Conservation (phyloP, 2,329 filamentous ascomycete species). For the Diaporthe eres region DNA sequence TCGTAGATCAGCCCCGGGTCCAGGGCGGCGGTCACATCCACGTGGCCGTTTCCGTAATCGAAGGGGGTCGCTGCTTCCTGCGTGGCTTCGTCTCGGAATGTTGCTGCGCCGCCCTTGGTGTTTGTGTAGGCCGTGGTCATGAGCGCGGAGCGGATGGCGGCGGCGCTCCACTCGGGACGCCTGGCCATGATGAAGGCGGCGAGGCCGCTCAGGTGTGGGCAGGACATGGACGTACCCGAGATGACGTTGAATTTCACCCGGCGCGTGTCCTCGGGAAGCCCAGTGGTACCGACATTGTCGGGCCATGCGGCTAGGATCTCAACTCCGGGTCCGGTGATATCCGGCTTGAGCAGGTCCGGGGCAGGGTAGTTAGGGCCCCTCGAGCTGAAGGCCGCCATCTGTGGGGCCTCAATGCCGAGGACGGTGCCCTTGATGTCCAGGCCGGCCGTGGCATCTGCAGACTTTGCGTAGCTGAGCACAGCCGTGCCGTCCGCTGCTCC, state of each 20-base stretch:
- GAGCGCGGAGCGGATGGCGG: conserved; percentile 39
- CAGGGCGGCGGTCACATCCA: conserved; percentile 25
- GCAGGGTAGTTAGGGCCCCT: conserved; percentile 37
- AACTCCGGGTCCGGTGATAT: conserved; percentile 42
- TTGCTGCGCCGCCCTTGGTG: background rate
- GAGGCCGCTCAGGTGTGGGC: conserved; percentile 41
- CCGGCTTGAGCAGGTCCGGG: conserved; percentile 39
- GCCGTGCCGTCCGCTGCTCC: background rate
- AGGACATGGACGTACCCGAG: conserved; percentile 42
- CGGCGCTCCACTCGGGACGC: conserved; percentile 39
- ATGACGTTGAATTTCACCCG: conserved; percentile 38
- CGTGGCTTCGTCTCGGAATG: background rate
- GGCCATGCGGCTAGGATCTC: conserved; percentile 40
- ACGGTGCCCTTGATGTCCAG: conserved; percentile 15
- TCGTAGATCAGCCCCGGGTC: conserved; percentile 36
- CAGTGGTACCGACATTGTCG: conserved; percentile 11
- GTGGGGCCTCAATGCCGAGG: conserved; percentile 27
- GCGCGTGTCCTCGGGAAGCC: conserved; percentile 22
- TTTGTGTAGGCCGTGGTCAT: conserved; percentile 30
- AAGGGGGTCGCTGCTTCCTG: background rate
- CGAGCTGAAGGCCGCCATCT: conserved; percentile 41
- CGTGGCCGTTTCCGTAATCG: conserved; percentile 30
- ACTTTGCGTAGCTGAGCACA: background rate
- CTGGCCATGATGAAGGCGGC: conserved; percentile 40
- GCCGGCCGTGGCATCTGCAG: background rate